Evolutionary conservation across 495 filamentous ascomycete species (phyloP), one percentile per base, ranked within the genome.

Genomic region (Neurospora sp.): DNA sequence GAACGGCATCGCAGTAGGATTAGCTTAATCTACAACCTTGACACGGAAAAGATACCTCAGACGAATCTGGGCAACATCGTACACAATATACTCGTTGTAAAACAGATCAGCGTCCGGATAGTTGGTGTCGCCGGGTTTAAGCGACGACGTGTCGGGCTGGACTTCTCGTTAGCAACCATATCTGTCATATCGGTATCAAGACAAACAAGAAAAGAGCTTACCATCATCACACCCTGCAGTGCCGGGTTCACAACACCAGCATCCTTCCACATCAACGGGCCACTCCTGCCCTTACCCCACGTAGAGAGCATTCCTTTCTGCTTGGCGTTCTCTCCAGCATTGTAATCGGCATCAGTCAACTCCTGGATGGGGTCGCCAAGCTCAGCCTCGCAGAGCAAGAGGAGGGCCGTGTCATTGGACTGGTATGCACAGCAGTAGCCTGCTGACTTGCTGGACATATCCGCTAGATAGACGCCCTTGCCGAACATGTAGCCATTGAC

Each of bases 381-480:
- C 79, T 94, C 91, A 5, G 90, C 91, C 71, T 96, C 92, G 79
- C 93, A 94, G 2, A 96, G 88, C 20, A 97, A 81, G 1, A 91
- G 77, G 5, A 92, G 81, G 3, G 84, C 89, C 8, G 82, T 83
- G 42, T 83, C 83, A 42, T 82, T 81, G 10, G 85, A 86, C 14
- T 74, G 76, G 41, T 74, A 72, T 1, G 85, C 73, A 70, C 79
- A 86, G 79, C 93, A 96, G 82, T 96, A 97, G 73, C 89, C 88
- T 27, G 93, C 93, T 5, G 90, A 93, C 80, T 86, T 86, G 87
- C 74, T 85, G 68, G 88, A 90, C 81, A 92, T 92, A 76, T 97
- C 94, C 14, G 94, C 93, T 2, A 97, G 84, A 78, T 97, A 97
- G 59, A 97, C 89, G n/a, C 94, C 94, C 78, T 96, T 94, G 74